A percentile compares a stretch with the other conserved stretches of the same genome.
Conservation (phyloP, 2,329 filamentous ascomycete species). For the Xylaria hypoxylon region DNA sequence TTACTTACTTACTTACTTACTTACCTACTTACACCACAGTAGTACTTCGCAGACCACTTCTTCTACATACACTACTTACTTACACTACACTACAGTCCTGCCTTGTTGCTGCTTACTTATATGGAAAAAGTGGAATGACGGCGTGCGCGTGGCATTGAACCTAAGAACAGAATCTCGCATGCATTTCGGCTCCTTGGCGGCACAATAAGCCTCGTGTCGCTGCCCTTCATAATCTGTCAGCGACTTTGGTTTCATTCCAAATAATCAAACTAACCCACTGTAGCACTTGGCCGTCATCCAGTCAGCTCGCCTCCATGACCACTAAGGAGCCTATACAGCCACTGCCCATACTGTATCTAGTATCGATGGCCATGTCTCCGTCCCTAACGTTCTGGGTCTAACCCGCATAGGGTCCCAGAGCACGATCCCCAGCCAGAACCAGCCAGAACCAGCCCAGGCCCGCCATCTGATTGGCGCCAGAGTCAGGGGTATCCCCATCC, state of each 20-base stretch:
- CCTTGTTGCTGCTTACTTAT: conserved; percentile 18
- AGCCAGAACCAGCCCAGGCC: not conserved
- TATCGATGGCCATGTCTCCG: conserved; percentile 23
- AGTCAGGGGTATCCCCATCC: conserved; percentile 30
- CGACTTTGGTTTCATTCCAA: conserved; percentile 39
- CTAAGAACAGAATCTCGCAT: conserved; percentile 33
- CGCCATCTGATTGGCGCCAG: conserved; percentile 29
- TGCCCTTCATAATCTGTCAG: conserved; percentile 35
- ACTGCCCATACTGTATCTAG: conserved; percentile 30
- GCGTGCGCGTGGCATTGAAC: conserved; percentile 26
- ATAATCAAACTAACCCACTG: conserved; percentile 33
- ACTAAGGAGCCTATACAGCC: conserved; percentile 25
- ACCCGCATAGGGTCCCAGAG: conserved; percentile 21
- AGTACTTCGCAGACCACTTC: conserved; percentile 1
- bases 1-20: no score
- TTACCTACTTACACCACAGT: no score
- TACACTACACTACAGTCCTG: no score
- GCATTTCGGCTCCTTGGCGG: conserved; percentile 35
- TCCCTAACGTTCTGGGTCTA: conserved; percentile 29
- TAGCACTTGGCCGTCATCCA: conserved; percentile 31
- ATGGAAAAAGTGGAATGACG: conserved; percentile 27
- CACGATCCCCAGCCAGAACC: conserved; percentile 13
- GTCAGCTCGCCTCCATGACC: conserved; percentile 32
- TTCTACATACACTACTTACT: not conserved
- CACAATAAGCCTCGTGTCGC: conserved; percentile 40